These are phyloP conservation scores for Phytophthora vignae DNA, from an alignment of 352 stramenopile genomes.

Conservation along the genomic window DNA sequence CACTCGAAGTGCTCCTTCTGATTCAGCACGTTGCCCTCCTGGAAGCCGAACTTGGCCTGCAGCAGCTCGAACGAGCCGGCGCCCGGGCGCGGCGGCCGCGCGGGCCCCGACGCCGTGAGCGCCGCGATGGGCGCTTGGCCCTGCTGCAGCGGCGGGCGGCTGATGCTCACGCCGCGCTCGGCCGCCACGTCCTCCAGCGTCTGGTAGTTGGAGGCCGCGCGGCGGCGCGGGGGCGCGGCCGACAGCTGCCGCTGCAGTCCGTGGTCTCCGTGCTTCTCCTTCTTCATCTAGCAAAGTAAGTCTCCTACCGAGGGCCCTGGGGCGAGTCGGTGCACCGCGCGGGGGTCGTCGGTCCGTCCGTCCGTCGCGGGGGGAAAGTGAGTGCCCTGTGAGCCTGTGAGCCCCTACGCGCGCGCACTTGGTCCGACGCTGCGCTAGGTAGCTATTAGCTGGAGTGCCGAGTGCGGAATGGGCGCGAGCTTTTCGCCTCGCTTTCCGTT, in stretches of 20 bases:
- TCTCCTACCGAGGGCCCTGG: constrained; percentile 8
- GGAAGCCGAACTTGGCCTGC: constrained; percentile 88
- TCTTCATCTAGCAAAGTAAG: constrained; percentile 16
- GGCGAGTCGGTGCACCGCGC: too few relatives aligned
- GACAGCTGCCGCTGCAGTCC: constrained; percentile 36
- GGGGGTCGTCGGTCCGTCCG: too few relatives aligned
- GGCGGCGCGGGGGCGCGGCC: constrained; percentile 47
- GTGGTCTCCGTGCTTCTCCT: constrained; percentile 27
- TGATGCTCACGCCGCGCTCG: constrained; percentile 53
- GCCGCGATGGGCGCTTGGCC: constrained; percentile 24
- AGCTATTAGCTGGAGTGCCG: constrained; percentile 2
- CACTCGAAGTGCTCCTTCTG: constrained; percentile 89
- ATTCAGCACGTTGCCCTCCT: constrained; percentile 86
- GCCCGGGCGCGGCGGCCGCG: constrained; percentile 34
- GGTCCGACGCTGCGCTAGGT: constrained; percentile 24
- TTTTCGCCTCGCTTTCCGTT: constrained; percentile 35
- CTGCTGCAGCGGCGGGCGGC: constrained; percentile 22
- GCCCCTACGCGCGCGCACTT: background rate
- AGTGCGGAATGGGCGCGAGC: constrained; percentile 30
- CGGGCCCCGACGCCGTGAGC: constrained; percentile 25
- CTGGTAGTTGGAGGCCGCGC: constrained; percentile 84
- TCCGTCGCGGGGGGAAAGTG: too few relatives aligned
- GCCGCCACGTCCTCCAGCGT: constrained; percentile 70
- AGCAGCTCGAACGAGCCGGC: constrained; percentile 80
- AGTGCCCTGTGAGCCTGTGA: too few relatives aligned